A percentile compares a stretch with the other conserved stretches of the same genome.
Evolutionary conservation across 345 rosid genomes (phyloP).

Genomic region (Salix udensis): DNA sequence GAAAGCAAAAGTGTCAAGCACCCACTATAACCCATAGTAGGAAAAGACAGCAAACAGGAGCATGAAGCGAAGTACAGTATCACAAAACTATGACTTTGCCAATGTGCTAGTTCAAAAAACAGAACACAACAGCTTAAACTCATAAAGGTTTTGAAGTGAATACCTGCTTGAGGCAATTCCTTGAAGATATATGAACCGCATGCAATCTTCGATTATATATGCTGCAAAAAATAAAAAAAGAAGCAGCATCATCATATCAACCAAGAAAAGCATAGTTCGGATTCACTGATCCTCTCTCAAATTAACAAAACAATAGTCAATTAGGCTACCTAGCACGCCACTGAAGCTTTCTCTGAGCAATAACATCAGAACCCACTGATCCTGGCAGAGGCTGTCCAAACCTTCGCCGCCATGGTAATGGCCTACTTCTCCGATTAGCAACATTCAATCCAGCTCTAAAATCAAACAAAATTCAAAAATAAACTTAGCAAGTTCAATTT

Average conservation of each 20-base stretch:
- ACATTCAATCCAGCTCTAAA: slow-evolving; percentile 25
- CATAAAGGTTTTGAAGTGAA: not conserved
- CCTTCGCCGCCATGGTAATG: slow-evolving; percentile 57
- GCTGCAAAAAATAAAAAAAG: slow-evolving; percentile 31
- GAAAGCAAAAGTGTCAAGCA: not conserved
- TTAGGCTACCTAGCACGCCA: slow-evolving; percentile 68
- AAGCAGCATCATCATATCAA: too few species aligned
- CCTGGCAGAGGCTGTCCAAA: slow-evolving; percentile 52
- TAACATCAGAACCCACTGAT: slow-evolving; percentile 37
- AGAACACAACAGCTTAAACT: not conserved
- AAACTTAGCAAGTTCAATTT: too few species aligned
- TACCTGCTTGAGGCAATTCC: slow-evolving; percentile 37
- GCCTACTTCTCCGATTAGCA: slow-evolving; percentile 32
- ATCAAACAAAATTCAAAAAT: not conserved
- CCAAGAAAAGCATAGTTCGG: not conserved
- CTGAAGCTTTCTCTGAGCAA: slow-evolving; percentile 52
- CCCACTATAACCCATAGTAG: not conserved
- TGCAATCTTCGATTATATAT: slow-evolving; percentile 38
- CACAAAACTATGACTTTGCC: not conserved
- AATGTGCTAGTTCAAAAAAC: too few species aligned
- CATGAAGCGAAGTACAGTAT: not conserved
- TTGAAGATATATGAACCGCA: slow-evolving; percentile 47
- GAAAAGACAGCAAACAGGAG: not conserved
- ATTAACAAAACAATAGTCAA: not conserved
- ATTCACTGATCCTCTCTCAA: not conserved